These are phyloP conservation scores for Mycena sanguinolenta DNA, from an alignment of 768 basidiomycete species.

Conservation along the genomic window DNA sequence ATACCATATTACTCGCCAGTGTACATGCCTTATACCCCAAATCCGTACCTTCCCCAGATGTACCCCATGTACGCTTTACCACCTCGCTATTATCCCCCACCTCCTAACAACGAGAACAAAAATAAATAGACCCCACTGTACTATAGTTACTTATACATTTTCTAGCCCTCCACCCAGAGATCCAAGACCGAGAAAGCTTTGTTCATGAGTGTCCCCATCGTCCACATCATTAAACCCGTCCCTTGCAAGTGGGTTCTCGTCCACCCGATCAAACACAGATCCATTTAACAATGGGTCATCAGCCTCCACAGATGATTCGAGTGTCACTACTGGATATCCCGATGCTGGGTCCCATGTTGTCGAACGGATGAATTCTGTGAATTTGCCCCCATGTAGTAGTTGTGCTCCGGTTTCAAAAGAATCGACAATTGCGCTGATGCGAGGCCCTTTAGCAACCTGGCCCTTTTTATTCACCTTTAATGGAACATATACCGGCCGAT, in stretches of 20 bases:
- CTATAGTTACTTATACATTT: background rate
- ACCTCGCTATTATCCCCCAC: conserved; percentile 11
- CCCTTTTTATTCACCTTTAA: conserved; percentile 22
- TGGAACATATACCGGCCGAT: too few relatives aligned
- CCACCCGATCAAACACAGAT: conserved; percentile 9
- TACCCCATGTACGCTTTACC: conserved; percentile 11
- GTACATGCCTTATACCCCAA: background rate
- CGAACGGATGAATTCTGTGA: conserved; percentile 36
- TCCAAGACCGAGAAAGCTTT: conserved; percentile 16
- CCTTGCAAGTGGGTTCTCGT: conserved; percentile 9
- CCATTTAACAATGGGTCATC: conserved; percentile 14
- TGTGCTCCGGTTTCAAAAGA: conserved; percentile 32
- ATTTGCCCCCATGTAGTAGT: conserved; percentile 38
- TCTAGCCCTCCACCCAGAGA: conserved; percentile 21
- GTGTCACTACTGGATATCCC: conserved; percentile 8
- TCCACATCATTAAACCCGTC: conserved; percentile 14
- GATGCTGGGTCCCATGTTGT: conserved; percentile 42
- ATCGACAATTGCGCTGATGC: conserved; percentile 36
- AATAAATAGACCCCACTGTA: background rate
- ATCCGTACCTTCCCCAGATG: background rate
- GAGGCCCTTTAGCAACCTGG: conserved; percentile 3
- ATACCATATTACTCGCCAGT: background rate
- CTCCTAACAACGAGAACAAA: background rate
- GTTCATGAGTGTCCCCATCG: conserved; percentile 18
- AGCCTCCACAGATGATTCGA: background rate